A percentile compares a stretch with the other conserved stretches of the same genome.
Conservation (phyloP, 2,329 filamentous ascomycete genomes). For the Claviceps sp. region DNA sequence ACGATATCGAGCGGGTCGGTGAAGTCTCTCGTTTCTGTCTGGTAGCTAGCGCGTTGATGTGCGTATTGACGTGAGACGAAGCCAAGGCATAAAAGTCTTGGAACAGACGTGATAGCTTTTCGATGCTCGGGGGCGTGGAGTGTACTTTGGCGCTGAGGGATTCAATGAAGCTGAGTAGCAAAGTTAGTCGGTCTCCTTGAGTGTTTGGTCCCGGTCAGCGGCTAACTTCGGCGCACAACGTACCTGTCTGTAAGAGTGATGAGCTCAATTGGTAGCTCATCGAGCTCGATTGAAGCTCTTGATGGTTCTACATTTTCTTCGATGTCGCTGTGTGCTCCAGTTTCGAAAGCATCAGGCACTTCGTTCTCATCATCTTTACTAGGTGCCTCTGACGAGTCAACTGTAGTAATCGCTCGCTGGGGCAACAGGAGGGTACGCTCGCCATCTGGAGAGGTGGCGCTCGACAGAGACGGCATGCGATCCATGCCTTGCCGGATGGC, state of each 20-base stretch:
- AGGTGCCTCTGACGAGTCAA: conserved; percentile 19
- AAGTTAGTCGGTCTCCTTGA: not conserved
- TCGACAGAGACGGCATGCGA: conserved; percentile 19
- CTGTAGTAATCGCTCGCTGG: conserved; percentile 35
- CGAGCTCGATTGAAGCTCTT: conserved; percentile 55
- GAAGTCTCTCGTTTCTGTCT: conserved; percentile 57
- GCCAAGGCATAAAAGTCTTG: conserved; percentile 86
- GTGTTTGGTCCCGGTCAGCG: not conserved
- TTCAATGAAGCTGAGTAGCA: conserved; percentile 62
- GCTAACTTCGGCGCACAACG: conserved; percentile 2
- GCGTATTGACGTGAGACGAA: conserved; percentile 70
- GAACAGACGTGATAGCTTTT: conserved; percentile 72
- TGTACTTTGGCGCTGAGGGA: conserved; percentile 80
- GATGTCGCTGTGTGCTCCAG: conserved; percentile 23
- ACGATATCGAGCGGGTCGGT: conserved; percentile 38
- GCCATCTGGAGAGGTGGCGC: conserved; percentile 15
- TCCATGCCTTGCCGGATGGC: conserved; percentile 17
- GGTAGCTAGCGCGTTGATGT: conserved; percentile 68
- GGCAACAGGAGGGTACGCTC: conserved; percentile 19
- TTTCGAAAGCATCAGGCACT: conserved; percentile 37
- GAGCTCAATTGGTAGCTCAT: conserved; percentile 88
- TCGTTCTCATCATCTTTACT: conserved; percentile 16
- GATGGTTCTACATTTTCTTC: conserved; percentile 34
- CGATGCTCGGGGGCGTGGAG: conserved; percentile 68
- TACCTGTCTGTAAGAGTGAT: conserved; percentile 81